Percentiles rank a stretch among this genome's conserved stretches.
phyloP scores from a whole-genome alignment of 1,284 basidiomycete genomes.

The Chondrostereum purpureum region DNA sequence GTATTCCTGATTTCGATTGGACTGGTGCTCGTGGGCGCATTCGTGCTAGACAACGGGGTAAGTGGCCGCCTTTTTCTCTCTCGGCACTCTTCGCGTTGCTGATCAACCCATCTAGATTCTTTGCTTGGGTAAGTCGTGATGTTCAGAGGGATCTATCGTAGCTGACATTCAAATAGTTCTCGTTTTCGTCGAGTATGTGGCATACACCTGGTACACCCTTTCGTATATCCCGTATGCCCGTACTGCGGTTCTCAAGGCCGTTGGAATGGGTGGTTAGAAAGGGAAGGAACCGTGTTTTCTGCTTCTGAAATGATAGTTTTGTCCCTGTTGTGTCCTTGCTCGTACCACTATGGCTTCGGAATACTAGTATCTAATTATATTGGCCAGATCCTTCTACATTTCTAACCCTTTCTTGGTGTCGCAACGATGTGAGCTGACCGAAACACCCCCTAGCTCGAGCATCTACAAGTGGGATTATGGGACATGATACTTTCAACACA shows the following conservation, averaged over 20 bases:
- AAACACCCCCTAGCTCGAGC: no score
- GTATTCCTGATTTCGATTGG: slow-evolving; percentile 73
- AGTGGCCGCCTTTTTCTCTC: slow-evolving; percentile 22
- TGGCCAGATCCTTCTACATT: no score
- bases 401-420: no score
- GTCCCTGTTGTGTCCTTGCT: background rate
- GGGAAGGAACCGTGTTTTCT: slow-evolving; percentile 5
- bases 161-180: slow-evolving; percentile 50
- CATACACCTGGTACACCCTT: slow-evolving; percentile 78
- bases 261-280: slow-evolving; percentile 42
- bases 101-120: slow-evolving; percentile 25
- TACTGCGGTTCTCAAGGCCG: slow-evolving; percentile 56
- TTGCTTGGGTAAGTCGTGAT: slow-evolving; percentile 36
- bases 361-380: background rate
- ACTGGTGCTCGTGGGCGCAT: slow-evolving; percentile 78
- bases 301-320: no score
- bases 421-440: no score
- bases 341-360: background rate
- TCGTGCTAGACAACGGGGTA: slow-evolving; percentile 64
- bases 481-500: no score
- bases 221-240: slow-evolving; percentile 88
- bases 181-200: slow-evolving; percentile 80
- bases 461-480: no score
- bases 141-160: slow-evolving; percentile 4
- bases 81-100: background rate